phyloP scores from a whole-genome alignment of 148 eudicot genomes.

The Vaccinium myrtillus region DNA sequence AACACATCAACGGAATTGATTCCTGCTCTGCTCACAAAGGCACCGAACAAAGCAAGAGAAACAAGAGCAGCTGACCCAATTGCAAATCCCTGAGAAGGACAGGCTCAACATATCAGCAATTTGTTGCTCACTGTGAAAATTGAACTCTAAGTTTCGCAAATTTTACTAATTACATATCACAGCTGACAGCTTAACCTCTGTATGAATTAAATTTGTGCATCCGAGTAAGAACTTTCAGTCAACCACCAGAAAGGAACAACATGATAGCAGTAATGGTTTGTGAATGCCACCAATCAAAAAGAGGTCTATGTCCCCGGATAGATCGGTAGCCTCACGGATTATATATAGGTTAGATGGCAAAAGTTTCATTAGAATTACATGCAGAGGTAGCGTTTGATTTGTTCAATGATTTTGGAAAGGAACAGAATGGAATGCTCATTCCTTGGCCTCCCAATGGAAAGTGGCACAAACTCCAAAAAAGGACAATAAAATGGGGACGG shows the following conservation, averaged over 20 bases:
- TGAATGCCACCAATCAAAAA: background rate
- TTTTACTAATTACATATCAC: background rate
- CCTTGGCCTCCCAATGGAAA: background rate
- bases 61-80: conserved; percentile 24
- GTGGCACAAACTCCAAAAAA: too few relatives aligned
- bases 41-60: conserved; percentile 22
- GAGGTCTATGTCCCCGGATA: background rate
- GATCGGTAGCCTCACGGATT: background rate
- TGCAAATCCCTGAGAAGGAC: conserved; percentile 17
- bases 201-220: background rate
- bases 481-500: too few relatives aligned
- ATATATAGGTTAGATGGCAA: background rate
- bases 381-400: background rate
- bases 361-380: background rate
- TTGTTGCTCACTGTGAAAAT: background rate
- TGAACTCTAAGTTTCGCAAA: background rate
- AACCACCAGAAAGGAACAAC: background rate
- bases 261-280: background rate
- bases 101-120: conserved; percentile 1
- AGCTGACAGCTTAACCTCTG: background rate
- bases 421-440: background rate
- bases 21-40: conserved; percentile 22
- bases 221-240: background rate
- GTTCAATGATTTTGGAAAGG: background rate
- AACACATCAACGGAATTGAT: conserved; percentile 13